Base-by-base conservation (phyloP, 164 flowering plant genomes). In the Sedum album region DNA sequence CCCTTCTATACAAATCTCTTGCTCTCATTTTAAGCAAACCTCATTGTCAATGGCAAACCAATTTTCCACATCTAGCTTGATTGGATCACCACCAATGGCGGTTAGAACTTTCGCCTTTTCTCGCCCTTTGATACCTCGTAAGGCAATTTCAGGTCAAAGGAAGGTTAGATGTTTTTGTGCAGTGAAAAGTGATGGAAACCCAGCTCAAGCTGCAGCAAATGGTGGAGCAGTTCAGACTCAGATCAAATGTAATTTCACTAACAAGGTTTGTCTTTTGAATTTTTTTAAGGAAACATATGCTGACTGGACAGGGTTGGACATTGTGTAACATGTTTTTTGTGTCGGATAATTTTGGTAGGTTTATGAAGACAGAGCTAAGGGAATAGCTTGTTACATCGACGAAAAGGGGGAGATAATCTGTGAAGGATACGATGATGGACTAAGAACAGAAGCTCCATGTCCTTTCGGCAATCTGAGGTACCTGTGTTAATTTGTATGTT, bases 361-460 rank as follows among this genome's bases (percentile, higher is more conserved):
- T 26, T 91, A 82, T 64, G 95, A 87, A 77, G 93, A 91, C 74
- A 76, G 18, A 21, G 68, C 82, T 5, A 72, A 66, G 41, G 93
- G 96, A 23, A 84, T 89, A 57, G 72, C 86, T 31, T 91, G 97
- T 65, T 89, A 91, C 61, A 78, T 70, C 55, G 90, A 87, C 74
- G 84, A 79, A 1, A 77, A 42, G 46, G 97, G 97, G 31, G 93
- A 91, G 74, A 77, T 86, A 0, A 69, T 82, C 13, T 91, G 97
- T 55, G 97, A 91, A 83, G 97, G 93, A 30, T 81, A 78, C 33
- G 97, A 91, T 39, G 96, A 90, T 62, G 93, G 96, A 28, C 96
- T 93, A 77, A 55, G 61, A 26, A 10, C 61, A 1, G 28, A 21
- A 10, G 28, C 60, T 1, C 60, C 28, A 2, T 21, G 60, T 53